Base-by-base conservation (phyloP, 306 rosid genomes). In the Prunus salicina region DNA sequence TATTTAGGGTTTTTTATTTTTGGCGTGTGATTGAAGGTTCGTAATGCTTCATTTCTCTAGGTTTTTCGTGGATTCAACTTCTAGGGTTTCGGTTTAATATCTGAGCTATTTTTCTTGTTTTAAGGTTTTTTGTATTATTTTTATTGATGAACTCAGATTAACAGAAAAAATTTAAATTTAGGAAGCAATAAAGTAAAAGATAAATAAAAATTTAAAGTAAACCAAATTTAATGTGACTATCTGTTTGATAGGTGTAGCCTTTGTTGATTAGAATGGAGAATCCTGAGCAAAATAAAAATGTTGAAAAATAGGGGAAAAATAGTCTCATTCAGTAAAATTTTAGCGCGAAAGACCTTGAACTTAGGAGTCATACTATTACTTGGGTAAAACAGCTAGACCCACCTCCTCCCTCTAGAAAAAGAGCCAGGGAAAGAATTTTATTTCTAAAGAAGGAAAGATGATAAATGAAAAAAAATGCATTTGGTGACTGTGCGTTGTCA, bases 71-170 rank as follows among this genome's bases (percentile, higher is more conserved):
- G 60, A 74, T 61, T 61, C 22, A 61, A 34, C 75, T 71, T 60
- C 49, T 74, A 74, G 77, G 77, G 77, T 61, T 73, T 74, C 56
- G 6, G 4, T 8, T 61, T 73, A 8, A 18, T 73, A 2, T 45
- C 3, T 18, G 53, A 18, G 24, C 20, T 10, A 0, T 43, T 43
- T 49, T 28, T 4, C 8, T 12, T 12, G 25, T 43, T 60, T 38
- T 53, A 45, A 60, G 12, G 32, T 46, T 28, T 56, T 56, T 19
- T 6, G 9, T 38, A 38, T 7, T 38, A 38, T 38, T 16, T 30
- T n/a, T 34, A 22, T 30, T 22, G 38, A 45, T 58, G 61, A 58
- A 52, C 58, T 60, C 14, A 45, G 30, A 45, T 60, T 25, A 18
- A 13, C 43, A 5, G 12, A 25, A 12, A 4, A 16, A 27, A 10